A percentile compares a stretch with the other conserved stretches of the same genome.
Evolutionary conservation across 805 yeast species (phyloP).

Genomic region (Kuraishia molischiana): DNA sequence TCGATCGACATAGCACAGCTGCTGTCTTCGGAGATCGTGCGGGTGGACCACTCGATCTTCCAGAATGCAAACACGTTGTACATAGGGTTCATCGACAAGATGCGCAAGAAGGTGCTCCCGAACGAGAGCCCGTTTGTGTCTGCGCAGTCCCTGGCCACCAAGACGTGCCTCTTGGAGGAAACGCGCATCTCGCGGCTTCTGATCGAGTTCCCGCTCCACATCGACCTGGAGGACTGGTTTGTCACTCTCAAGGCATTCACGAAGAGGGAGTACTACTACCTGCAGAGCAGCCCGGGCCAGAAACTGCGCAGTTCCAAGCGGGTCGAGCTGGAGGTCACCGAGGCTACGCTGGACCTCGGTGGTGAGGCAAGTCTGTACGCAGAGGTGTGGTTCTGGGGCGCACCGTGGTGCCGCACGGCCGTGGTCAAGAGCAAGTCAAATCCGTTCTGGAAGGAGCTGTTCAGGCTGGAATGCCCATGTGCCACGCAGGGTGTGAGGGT

Average conservation of each 20-base stretch:
- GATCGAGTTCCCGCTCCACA: constrained; percentile 54
- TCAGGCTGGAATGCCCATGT: constrained; percentile 50
- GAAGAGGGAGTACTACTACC: constrained; percentile 33
- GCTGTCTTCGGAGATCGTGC: constrained; percentile 51
- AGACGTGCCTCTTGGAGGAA: constrained; percentile 3
- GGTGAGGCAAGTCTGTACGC: constrained; percentile 35
- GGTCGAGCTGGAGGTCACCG: constrained; percentile 49
- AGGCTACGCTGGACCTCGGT: constrained; percentile 27
- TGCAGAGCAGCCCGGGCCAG: constrained; percentile 12
- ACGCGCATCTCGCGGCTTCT: constrained; percentile 25
- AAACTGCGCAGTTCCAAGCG: constrained; percentile 44
- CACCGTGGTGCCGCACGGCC: constrained; percentile 74
- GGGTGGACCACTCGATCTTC: constrained; percentile 53
- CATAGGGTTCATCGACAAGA: constrained; percentile 44
- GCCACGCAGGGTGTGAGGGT: constrained; percentile 43
- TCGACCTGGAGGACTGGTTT: constrained; percentile 71
- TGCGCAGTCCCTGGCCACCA: background rate
- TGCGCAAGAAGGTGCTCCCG: constrained; percentile 27
- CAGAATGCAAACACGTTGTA: constrained; percentile 49
- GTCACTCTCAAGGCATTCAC: constrained; percentile 60
- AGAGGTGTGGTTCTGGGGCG: constrained; percentile 64
- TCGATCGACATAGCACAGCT: constrained; percentile 44
- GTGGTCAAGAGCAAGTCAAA: constrained; percentile 34
- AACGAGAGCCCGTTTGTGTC: background rate
- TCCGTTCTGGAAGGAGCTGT: constrained; percentile 83